Conservation (phyloP, 768 basidiomycete species). For the Rubroboletus pulcherrimus region DNA sequence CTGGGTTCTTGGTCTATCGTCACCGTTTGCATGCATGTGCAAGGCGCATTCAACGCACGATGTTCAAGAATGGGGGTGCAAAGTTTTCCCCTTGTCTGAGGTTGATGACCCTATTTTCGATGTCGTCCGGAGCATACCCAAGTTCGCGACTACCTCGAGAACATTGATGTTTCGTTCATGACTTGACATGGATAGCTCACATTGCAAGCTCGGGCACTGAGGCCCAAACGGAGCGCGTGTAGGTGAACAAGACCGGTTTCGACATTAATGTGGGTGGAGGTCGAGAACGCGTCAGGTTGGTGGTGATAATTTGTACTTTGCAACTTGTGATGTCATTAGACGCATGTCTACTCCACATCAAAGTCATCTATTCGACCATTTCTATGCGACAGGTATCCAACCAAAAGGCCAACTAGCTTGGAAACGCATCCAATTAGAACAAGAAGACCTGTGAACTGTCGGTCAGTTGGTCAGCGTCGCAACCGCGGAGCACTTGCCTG, state of each 20-base stretch:
- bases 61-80: constrained; percentile 40
- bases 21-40: neutral
- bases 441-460: constrained; percentile 35
- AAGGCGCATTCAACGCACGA: constrained; percentile 26
- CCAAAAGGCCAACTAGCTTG: neutral
- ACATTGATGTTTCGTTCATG: neutral
- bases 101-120: constrained; percentile 38
- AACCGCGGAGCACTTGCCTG: constrained; percentile 45
- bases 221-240: constrained; percentile 38
- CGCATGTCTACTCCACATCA: constrained; percentile 5
- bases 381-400: constrained; percentile 4
- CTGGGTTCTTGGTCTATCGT: constrained; percentile 37
- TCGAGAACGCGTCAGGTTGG: neutral
- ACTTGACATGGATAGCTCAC: constrained; percentile 22
- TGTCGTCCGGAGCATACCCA: constrained; percentile 34
- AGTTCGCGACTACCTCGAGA: constrained; percentile 38
- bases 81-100: constrained; percentile 49
- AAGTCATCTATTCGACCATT: constrained; percentile 2
- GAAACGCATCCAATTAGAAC: constrained; percentile 29
- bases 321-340: neutral
- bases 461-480: constrained; percentile 13
- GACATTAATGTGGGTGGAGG: neutral
- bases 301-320: neutral
- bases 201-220: constrained; percentile 40
- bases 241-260: constrained; percentile 35